A percentile compares a stretch with the other conserved stretches of the same genome.
Conservation (phyloP, 163 green algal genomes). For the Chloromonas sp. region DNA sequence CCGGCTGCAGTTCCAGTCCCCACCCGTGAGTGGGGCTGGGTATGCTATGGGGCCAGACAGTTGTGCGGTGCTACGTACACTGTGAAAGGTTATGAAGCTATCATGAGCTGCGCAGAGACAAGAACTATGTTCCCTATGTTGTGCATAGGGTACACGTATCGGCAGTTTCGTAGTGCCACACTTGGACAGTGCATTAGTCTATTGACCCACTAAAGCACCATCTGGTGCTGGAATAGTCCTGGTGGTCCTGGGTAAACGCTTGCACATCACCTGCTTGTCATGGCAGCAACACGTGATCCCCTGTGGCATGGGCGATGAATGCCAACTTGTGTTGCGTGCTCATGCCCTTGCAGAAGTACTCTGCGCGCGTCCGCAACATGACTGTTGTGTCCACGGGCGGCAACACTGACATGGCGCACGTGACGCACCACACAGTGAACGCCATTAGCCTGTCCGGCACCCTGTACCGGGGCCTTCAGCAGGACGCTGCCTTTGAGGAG, state of each 20-base stretch:
- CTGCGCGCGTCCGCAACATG: constrained; percentile 13
- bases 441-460: not conserved
- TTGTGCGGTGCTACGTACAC: not conserved
- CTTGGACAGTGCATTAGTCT: too few species aligned
- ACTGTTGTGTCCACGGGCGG: constrained; percentile 1
- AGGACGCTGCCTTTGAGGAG: not conserved
- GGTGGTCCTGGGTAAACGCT: not conserved
- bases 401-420: constrained; percentile 12
- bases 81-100: too few species aligned
- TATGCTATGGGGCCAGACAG: not conserved
- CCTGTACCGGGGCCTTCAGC: not conserved
- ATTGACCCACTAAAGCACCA: too few species aligned
- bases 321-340: not conserved
- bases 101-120: too few species aligned
- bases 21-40: not conserved
- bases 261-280: not conserved
- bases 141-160: too few species aligned
- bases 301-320: not conserved
- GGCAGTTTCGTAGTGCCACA: too few species aligned
- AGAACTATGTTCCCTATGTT: not conserved
- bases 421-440: constrained; percentile 5
- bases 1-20: not conserved
- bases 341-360: constrained; percentile 14
- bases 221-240: not conserved
- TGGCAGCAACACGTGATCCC: not conserved